phyloP scores from a whole-genome alignment of 441 rosid species.

The Erodium moschatum region DNA sequence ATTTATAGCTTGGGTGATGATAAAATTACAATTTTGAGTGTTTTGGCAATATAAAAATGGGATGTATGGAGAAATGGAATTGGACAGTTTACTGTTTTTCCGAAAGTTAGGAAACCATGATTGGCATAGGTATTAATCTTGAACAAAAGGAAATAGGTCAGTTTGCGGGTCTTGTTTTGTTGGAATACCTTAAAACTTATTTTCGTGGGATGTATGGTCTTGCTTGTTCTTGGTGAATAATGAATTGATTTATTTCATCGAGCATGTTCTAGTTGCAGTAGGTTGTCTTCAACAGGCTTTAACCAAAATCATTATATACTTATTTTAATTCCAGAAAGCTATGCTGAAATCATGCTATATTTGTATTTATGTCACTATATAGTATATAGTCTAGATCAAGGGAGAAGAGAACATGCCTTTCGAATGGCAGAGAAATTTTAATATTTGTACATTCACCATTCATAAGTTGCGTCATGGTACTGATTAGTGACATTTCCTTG shows the following conservation, averaged over 20 bases:
- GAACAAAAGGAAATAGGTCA: not conserved
- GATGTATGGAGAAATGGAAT: not conserved
- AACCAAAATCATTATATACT: not conserved
- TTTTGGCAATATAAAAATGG: not conserved
- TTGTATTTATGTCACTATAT: not conserved
- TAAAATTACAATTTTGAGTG: not conserved
- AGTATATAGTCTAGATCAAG: too few species aligned
- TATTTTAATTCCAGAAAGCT: not conserved
- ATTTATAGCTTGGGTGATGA: not conserved
- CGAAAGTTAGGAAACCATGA: not conserved
- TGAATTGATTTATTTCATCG: not conserved
- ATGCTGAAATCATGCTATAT: not conserved
- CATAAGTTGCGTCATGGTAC: constrained; percentile 4
- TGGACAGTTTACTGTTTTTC: not conserved
- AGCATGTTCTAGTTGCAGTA: not conserved
- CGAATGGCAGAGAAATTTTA: too few species aligned
- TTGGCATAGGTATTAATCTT: not conserved
- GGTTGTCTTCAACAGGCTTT: not conserved
- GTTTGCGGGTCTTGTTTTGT: not conserved
- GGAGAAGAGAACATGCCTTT: too few species aligned
- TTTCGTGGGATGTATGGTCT: not conserved
- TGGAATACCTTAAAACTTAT: not conserved
- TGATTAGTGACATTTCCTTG: constrained; percentile 4
- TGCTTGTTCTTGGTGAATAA: not conserved
- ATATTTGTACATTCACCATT: constrained; percentile 8